Evolutionary conservation across 805 yeast species (phyloP), one percentile per base, ranked within the genome.

Genomic region (Sugiyamaella chiloensis): DNA sequence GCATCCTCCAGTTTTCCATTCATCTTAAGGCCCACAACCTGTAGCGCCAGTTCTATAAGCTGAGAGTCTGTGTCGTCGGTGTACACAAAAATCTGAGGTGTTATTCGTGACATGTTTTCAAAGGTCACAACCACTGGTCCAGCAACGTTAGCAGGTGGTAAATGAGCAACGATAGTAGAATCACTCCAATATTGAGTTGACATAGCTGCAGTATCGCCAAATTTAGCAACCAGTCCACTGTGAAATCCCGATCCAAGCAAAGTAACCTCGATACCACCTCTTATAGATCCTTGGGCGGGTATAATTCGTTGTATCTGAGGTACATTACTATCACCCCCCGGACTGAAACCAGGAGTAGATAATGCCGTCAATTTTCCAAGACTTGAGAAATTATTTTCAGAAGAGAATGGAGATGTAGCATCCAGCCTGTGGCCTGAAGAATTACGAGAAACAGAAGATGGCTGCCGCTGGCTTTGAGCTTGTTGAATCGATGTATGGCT

Each of bases 111-210:
- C 50, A 72, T 72, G 57, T 75, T 78, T 45, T 78, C 80, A 55
- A 93, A 84, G n/a, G 89, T 78, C 2, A 93, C 97, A 46, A 87
- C 73, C 1, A 93, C 99, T 56, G 91, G 96, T 0, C 98, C 98
- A 0, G 97, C 83, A 48, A 76, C 80, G 5, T 83, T 66, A 1
- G 97, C 86, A 1, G 99, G 97, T 2, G 99, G 99, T 39, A 93
- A 71, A 59, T 87, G 90, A 0, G 98, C 89, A 1, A 93, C 96
- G 46, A 93, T 86, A 0, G 99, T 93, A 2, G 93, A 78, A 27
- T 86, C 95, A 40, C 95, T 87, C 99, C 99, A 93, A 66, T 96
- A 90, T 61, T 90, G 96, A 0, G 97, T 89, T 1, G 95, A 85
- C 16, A 61, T 57, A 2, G 73, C 63, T 21, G 50, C 46, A 16